These are phyloP conservation scores for Colletotrichum tamarilloi DNA, from an alignment of 2,329 filamentous ascomycete genomes.

Conservation along the genomic window DNA sequence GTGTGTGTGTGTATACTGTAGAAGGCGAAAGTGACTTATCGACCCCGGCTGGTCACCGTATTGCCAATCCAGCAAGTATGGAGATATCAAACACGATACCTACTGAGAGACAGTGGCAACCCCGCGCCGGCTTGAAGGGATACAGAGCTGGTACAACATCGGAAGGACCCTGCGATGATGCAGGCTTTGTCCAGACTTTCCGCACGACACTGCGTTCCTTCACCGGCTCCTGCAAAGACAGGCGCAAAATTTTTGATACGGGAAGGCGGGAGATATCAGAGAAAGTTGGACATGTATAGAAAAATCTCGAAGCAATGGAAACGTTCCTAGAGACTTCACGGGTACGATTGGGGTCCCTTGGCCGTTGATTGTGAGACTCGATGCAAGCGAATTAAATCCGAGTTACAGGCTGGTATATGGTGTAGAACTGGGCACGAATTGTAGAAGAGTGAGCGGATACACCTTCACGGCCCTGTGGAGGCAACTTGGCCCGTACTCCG, in stretches of 20 bases:
- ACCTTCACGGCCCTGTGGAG: neutral
- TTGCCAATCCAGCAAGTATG: too few relatives aligned
- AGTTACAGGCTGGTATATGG: conserved; percentile 2
- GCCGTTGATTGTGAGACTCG: neutral
- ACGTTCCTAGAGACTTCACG: neutral
- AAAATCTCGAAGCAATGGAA: neutral
- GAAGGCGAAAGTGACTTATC: neutral
- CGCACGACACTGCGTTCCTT: neutral
- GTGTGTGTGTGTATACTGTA: too few relatives aligned
- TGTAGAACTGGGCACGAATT: conserved; percentile 9
- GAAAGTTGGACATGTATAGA: neutral
- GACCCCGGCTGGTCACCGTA: too few relatives aligned
- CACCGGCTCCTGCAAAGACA: neutral
- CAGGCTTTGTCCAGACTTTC: neutral
- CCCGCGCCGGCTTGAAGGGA: neutral
- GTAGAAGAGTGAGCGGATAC: neutral
- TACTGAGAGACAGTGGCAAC: neutral
- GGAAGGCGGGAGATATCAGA: neutral
- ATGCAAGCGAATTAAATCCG: neutral
- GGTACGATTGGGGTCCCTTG: neutral
- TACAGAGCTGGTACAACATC: neutral
- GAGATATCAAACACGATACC: too few relatives aligned
- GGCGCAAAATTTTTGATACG: neutral
- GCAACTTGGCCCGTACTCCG: neutral
- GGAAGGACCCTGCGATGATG: neutral